Evolutionary conservation across 257 asterid genomes (phyloP).

Genomic region (Datura wrightii): DNA sequence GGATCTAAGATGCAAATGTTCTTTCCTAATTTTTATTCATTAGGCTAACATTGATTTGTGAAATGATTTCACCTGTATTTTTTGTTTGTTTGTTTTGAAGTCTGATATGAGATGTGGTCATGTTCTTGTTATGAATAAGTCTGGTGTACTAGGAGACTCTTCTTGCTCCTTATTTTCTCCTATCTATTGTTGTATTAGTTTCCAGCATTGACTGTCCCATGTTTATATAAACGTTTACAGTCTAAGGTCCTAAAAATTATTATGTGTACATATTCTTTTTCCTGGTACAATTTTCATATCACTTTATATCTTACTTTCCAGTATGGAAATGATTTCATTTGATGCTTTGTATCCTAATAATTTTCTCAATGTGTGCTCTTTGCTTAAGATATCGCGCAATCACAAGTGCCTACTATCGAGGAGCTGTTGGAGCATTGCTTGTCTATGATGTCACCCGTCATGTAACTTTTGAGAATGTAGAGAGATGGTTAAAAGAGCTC

Average conservation of each 20-base stretch:
- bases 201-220: not conserved
- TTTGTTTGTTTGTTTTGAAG: not conserved
- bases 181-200: not conserved
- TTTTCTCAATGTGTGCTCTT: not conserved
- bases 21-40: not conserved
- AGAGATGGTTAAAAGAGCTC: constrained; percentile 35
- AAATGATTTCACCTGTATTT: not conserved
- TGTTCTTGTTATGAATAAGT: not conserved
- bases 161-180: not conserved
- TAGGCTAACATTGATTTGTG: not conserved
- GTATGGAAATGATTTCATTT: not conserved
- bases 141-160: not conserved
- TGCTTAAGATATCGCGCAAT: constrained; percentile 31
- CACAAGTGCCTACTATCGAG: constrained; percentile 32
- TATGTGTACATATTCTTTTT: not conserved
- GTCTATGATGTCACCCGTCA: constrained; percentile 30
- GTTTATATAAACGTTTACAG: not conserved
- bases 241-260: constrained; percentile 9
- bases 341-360: not conserved
- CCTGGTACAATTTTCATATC: not conserved
- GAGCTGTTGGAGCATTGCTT: constrained; percentile 30
- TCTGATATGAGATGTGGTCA: not conserved
- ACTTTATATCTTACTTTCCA: not conserved
- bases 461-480: constrained; percentile 32
- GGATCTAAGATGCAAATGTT: not conserved